A percentile compares a stretch with the other conserved stretches of the same genome.
These are phyloP conservation scores for Paramarasmius palmivorus DNA, from an alignment of 1,284 basidiomycete genomes.

Conservation along the genomic window DNA sequence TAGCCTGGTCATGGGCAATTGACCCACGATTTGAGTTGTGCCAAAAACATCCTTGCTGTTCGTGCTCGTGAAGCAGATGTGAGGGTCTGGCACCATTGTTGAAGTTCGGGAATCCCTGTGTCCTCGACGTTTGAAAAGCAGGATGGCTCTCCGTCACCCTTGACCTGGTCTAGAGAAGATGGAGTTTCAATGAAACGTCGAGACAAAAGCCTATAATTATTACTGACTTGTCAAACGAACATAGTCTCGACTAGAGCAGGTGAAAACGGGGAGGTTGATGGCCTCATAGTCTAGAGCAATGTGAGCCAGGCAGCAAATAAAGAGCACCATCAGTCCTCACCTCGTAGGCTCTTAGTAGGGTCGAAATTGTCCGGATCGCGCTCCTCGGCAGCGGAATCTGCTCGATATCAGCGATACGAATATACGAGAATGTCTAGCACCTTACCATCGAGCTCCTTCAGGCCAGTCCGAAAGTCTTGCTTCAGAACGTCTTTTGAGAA, in stretches of 20 bases:
- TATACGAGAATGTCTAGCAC: too few relatives aligned
- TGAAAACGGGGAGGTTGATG: constrained; percentile 64
- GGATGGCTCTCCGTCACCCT: constrained; percentile 56
- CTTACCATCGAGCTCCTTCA: constrained; percentile 59
- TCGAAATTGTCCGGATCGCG: constrained; percentile 58
- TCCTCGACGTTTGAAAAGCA: constrained; percentile 57
- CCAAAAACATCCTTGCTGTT: constrained; percentile 46
- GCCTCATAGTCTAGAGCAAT: constrained; percentile 48
- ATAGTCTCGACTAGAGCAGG: constrained; percentile 61
- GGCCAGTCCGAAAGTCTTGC: constrained; percentile 56
- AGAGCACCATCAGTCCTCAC: constrained; percentile 29
- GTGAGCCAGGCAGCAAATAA: neutral
- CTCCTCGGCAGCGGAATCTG: constrained; percentile 56
- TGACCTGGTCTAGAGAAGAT: constrained; percentile 44
- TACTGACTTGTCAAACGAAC: constrained; percentile 48
- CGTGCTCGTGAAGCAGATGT: constrained; percentile 57
- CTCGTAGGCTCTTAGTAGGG: constrained; percentile 47
- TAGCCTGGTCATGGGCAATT: constrained; percentile 12
- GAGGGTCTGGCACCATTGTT: constrained; percentile 58
- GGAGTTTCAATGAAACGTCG: constrained; percentile 3
- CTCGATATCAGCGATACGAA: constrained; percentile 3
- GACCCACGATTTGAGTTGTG: constrained; percentile 49
- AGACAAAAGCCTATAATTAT: constrained; percentile 7
- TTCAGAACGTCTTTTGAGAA: constrained; percentile 58
- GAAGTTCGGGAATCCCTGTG: constrained; percentile 56